Evolutionary conservation across 495 filamentous ascomycete genomes (phyloP), one percentile per base, ranked within the genome.

Genomic region (Hypoxylon crocopeplum): DNA sequence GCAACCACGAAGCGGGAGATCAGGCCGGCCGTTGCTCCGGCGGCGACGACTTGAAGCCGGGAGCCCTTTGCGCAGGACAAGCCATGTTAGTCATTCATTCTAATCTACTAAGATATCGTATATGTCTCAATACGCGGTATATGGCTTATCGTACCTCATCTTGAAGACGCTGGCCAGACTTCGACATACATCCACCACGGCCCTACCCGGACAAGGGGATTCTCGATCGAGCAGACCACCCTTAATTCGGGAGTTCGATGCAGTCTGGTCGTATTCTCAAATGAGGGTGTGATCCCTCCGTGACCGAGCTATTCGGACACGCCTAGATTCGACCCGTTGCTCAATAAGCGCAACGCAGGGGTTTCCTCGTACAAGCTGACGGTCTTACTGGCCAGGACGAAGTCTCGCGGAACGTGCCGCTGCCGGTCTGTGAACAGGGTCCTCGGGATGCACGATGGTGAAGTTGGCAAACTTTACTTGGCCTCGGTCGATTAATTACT

Each of bases 1-100:
- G 92, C 92, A 72, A 95, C 87, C 65, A 91, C 86, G 79, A 96
- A 97, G 85, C 94, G 86, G 46, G 94, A 94, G 48, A 98, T 83
- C 50, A 98, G 82, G 11, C 94, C 94, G 42, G 95, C 91, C 49
- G 88, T 86, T 12, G 88, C 91, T 59, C 94, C 94, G 34, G 94
- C 93, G 53, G 86, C 72, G 40, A 93, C 82, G 56, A 93, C 89
- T 69, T 97, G 92, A 48, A 82, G 75, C 69, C 83, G 86, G 55
- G 92, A 89, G 76, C 93, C 93, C 88, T 92, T 64, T 16, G 22
- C 12, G 32, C 17, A 22, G 25, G 22, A 5, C 16, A n/a, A n/a
- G n/a, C n/a, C n/a, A n/a, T n/a, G n/a, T n/a, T n/a, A n/a, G n/a
- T n/a, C n/a, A n/a, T n/a, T n/a, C n/a, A n/a, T n/a, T n/a, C n/a